These are phyloP conservation scores for Panaeolus papilionaceus DNA, from an alignment of 768 basidiomycete genomes.

Conservation along the genomic window DNA sequence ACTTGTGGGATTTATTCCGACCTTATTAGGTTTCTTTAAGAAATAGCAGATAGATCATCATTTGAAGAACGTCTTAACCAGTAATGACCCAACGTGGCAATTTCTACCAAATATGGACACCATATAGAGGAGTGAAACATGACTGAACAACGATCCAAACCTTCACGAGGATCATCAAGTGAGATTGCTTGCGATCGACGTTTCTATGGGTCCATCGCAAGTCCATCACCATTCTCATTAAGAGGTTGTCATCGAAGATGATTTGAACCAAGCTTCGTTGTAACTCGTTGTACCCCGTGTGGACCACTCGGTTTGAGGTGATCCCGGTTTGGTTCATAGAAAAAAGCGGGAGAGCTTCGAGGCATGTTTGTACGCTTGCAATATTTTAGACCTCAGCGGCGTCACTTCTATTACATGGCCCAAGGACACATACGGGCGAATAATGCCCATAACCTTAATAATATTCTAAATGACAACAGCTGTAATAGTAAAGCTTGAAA, in stretches of 20 bases:
- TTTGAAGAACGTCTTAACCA: too few relatives aligned
- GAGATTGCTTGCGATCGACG: too few relatives aligned
- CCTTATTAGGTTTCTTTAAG: too few relatives aligned
- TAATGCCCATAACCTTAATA: too few relatives aligned
- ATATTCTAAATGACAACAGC: too few relatives aligned
- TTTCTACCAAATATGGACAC: background rate
- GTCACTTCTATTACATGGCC: background rate
- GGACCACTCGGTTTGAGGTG: background rate
- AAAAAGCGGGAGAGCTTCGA: too few relatives aligned
- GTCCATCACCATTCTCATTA: background rate
- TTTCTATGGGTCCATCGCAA: background rate
- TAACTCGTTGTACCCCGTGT: background rate
- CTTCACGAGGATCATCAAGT: slow-evolving; percentile 40
- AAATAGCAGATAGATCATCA: too few relatives aligned
- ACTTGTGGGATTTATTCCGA: too few relatives aligned
- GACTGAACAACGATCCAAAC: slow-evolving; percentile 39
- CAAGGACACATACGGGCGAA: too few relatives aligned
- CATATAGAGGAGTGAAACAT: background rate
- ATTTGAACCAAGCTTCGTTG: background rate
- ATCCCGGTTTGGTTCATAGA: background rate
- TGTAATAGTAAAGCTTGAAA: too few relatives aligned
- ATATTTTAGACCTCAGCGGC: too few relatives aligned
- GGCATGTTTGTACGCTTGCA: too few relatives aligned
- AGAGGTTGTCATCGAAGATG: background rate
- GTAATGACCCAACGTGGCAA: background rate